Evolutionary conservation across 306 rosid genomes (phyloP).

Genomic region (Aeschynomene evenia): DNA sequence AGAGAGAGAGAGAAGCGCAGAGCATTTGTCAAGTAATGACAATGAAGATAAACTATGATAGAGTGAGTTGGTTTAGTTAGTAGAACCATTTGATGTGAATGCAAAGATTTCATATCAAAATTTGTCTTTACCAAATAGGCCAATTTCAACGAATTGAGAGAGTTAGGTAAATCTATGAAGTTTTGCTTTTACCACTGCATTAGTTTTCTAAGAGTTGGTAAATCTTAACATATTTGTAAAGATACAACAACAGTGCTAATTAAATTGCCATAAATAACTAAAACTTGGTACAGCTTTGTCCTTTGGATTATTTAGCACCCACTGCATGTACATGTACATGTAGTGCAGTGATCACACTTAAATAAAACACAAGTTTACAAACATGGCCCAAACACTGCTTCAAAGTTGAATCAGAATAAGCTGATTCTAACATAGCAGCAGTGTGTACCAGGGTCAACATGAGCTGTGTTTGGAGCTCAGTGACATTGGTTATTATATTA

Average conservation of each 20-base stretch:
- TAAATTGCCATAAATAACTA: background rate
- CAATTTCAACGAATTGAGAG: background rate
- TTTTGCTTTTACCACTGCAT: background rate
- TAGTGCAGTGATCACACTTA: too few relatives aligned
- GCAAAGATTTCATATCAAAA: background rate
- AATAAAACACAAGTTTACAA: background rate
- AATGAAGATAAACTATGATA: background rate
- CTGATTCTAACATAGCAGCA: too few relatives aligned
- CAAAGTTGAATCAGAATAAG: background rate
- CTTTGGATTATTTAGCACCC: background rate
- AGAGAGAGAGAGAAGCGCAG: slow-evolving; percentile 16
- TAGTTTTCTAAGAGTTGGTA: background rate
- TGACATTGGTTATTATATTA: too few relatives aligned
- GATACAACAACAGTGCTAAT: background rate
- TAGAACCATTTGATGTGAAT: background rate
- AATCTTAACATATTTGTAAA: too few relatives aligned
- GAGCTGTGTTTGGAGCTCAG: background rate
- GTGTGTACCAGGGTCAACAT: background rate
- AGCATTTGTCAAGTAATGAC: background rate
- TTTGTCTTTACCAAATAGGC: background rate
- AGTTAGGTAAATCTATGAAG: too few relatives aligned
- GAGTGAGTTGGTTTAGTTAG: background rate
- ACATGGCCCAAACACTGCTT: background rate
- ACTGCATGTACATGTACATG: background rate
- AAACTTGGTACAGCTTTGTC: background rate